Evolutionary conservation across 768 basidiomycete species (phyloP), one percentile per base, ranked within the genome.

Genomic region (Lactarius psammicola): DNA sequence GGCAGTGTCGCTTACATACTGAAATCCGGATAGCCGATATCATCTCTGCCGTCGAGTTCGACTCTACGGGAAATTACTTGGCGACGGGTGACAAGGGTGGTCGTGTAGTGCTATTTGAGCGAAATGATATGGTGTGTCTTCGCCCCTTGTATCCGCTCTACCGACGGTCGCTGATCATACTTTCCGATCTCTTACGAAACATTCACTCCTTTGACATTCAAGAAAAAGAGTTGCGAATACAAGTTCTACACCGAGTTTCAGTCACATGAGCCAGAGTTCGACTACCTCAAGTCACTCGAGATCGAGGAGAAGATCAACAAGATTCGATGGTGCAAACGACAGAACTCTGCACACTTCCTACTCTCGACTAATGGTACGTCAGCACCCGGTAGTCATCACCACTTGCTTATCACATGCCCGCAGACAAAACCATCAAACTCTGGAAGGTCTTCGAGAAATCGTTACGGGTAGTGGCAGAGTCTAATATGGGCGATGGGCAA

Each of bases 291-390:
- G 84, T 97, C 94, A 28, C 83, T 99, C 71, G 97, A 99, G 84
- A 99, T 99, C 78, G 97, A 99, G 80, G 97, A 99, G 85, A 99
- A 99, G 89, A 99, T 99, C 83, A 99, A 99, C 83, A 93, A 97
- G 87, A 99, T 99, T 86, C 94, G 95, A 77, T 99, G 97, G 97
- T 98, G 95, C 83, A 95, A 89, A 81, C 86, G 97, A 70, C 95
- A 97, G 80, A 98, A 98, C 76, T 84, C 92, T 55, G 95, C 97
- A 54, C 97, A 99, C 78, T 98, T 99, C 78, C 80, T 99, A 63
- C 78, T 99, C 59, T 96, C 95, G 65, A 98, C 97, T 34, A 99
- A 99, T 73, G 97, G 97, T 96, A 67, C 66, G 84, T 55, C 44
- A 8, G 60, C 64, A 33, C 65, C 15, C 51, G 53, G 63, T 51